A percentile compares a stretch with the other conserved stretches of the same genome.
Conservation (phyloP, 257 asterid species). For the Nicotiana otophora region DNA sequence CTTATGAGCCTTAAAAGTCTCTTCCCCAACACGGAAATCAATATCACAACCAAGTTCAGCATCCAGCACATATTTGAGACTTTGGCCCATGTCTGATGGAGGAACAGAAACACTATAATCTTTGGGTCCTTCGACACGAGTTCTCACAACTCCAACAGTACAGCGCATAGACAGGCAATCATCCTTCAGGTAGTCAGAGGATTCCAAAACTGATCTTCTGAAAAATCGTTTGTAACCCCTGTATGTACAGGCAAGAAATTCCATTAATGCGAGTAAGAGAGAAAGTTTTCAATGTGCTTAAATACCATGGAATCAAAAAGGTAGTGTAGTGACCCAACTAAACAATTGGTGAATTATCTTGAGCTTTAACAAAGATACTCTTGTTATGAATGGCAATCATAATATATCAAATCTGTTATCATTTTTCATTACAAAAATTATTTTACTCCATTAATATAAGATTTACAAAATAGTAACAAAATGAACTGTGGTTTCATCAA, state of each 20-base stretch:
- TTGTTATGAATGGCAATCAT: neutral
- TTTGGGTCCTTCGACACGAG: slow-evolving; percentile 80
- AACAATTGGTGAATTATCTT: neutral
- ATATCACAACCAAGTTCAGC: slow-evolving; percentile 70
- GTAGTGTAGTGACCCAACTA: neutral
- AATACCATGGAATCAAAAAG: neutral
- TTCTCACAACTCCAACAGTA: slow-evolving; percentile 91
- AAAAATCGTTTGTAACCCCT: slow-evolving; percentile 97
- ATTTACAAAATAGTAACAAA: too few species aligned
- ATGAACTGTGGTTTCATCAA: too few species aligned
- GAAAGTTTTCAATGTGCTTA: neutral
- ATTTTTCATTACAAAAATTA: neutral
- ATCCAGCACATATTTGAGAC: slow-evolving; percentile 58
- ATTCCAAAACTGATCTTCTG: slow-evolving; percentile 63
- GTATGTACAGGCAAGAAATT: slow-evolving; percentile 24
- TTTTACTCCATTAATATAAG: neutral
- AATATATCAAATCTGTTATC: neutral
- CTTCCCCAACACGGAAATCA: slow-evolving; percentile 68
- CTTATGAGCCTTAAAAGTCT: slow-evolving; percentile 78
- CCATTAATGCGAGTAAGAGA: neutral
- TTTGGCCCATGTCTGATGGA: slow-evolving; percentile 81
- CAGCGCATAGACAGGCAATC: slow-evolving; percentile 83
- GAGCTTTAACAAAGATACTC: neutral
- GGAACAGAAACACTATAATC: slow-evolving; percentile 50
- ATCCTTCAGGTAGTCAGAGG: slow-evolving; percentile 83